Base-by-base conservation (phyloP, 2,329 filamentous ascomycete genomes). In the Incumbomyces delicatus region DNA sequence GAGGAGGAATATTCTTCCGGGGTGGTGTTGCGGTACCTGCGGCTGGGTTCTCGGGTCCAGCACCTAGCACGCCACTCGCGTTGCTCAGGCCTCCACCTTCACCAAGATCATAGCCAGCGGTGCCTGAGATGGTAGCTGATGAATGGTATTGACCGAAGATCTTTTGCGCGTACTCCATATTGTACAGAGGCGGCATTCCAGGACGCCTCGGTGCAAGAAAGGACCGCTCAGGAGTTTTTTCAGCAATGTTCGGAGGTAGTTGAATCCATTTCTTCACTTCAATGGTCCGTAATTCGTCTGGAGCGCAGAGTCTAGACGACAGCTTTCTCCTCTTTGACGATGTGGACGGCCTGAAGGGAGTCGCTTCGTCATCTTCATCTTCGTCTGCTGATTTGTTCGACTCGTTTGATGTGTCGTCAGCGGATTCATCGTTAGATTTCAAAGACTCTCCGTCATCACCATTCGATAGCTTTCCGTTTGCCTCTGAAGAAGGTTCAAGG, bases 151-250 rank as follows among this genome's bases (percentile, higher is more conserved):
- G 49, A 31, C 52, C 54, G 36, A 50, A 55, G 11, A 52, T 50
- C 34, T 52, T 51, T 5, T 53, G 49, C 47, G 53, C 49, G 46
- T 53, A 54, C 36, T 51, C 48, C n/a, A 47, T 47, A 40, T 48
- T 50, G 53, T 76, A 76, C 10, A 74, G 55, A 36, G 72, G 77
- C 4, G 74, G 71, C 32, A 82, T 61, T 12, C 79, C 79, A 55
- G 75, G 74, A 47, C 78, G 67, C 51, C 78, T 68, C 57, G 80
- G 79, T 1, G 79, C 79, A 41, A 83, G 67, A 57, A 77, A 82
- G 58, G 79, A 77, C 12, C 72, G 71, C 56, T 82, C 79, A 0
- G 76, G 66, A 42, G 72, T 71, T 55, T 81, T 76, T 20, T 57
- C 55, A 11, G 55, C 55, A 17, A 75, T 59, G 53, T 78, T 70